Conservation (phyloP, 2,329 filamentous ascomycete species). For the Colletotrichum chlorophyti region DNA sequence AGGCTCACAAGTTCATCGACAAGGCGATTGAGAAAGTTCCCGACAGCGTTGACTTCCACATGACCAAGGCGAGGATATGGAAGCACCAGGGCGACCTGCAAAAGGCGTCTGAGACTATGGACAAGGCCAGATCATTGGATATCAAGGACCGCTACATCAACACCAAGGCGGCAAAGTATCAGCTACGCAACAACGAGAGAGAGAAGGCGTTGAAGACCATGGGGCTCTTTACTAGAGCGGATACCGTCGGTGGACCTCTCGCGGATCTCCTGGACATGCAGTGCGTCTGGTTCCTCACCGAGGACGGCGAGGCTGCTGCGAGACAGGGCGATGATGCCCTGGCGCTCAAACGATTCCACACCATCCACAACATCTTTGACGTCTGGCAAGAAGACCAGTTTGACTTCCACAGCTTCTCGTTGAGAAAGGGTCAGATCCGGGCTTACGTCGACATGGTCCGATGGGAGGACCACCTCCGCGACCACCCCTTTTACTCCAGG, state of each 20-base stretch:
- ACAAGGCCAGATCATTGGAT: constrained; percentile 83
- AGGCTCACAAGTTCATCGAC: constrained; percentile 83
- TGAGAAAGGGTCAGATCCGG: constrained; percentile 95
- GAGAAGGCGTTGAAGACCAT: constrained; percentile 87
- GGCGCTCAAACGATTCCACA: constrained; percentile 90
- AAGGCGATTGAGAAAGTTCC: constrained; percentile 81
- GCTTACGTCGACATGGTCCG: constrained; percentile 95
- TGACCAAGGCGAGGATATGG: constrained; percentile 94
- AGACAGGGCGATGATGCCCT: constrained; percentile 83
- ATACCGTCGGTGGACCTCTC: constrained; percentile 85
- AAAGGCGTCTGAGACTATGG: constrained; percentile 87
- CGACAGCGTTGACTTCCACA: constrained; percentile 86
- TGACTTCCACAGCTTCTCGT: constrained; percentile 96
- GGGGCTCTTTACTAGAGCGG: constrained; percentile 91
- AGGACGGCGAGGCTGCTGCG: constrained; percentile 89
- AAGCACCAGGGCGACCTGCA: constrained; percentile 85
- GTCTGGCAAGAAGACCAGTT: constrained; percentile 99
- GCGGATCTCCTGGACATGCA: constrained; percentile 97
- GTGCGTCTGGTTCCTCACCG: constrained; percentile 94
- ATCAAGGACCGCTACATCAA: constrained; percentile 96
- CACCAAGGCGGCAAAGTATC: constrained; percentile 97
- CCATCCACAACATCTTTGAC: constrained; percentile 91
- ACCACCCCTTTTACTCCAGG: constrained; percentile 91
- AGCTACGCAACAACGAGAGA: constrained; percentile 89
- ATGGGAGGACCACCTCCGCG: constrained; percentile 91